Evolutionary conservation across 768 basidiomycete species (phyloP).

Genomic region (Suillus lakei): DNA sequence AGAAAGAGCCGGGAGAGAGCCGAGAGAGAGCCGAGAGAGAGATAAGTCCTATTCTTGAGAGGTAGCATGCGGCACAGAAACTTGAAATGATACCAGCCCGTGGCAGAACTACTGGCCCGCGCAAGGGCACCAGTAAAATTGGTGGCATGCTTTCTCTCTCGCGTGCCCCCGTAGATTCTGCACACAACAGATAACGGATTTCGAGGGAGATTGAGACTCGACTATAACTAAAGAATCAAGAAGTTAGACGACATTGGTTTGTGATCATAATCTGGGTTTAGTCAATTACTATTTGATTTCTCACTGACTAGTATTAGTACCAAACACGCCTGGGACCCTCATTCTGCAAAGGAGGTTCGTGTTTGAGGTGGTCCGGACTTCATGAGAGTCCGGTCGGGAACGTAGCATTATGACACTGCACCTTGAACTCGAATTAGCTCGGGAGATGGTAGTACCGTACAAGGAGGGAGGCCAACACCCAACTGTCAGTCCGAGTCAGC

Average conservation of each 20-base stretch:
- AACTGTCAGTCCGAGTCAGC: neutral
- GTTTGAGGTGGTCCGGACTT: neutral
- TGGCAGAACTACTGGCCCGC: neutral
- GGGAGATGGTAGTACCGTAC: neutral
- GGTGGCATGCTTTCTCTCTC: neutral
- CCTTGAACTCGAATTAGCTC: neutral
- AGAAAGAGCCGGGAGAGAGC: neutral
- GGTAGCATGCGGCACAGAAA: neutral
- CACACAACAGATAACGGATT: neutral
- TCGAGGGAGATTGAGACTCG: neutral
- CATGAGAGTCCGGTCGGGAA: neutral
- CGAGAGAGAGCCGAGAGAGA: neutral
- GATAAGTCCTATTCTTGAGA: constrained; percentile 6
- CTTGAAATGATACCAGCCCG: neutral
- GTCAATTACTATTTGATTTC: neutral
- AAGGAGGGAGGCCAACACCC: neutral
- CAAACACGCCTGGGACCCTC: neutral
- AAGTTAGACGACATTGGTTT: neutral
- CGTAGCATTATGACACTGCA: neutral
- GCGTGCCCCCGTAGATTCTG: neutral
- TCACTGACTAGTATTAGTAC: neutral
- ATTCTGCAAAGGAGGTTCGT: neutral
- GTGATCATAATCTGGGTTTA: neutral
- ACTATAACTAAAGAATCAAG: neutral
- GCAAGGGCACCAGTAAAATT: neutral